These are phyloP conservation scores for Alternaria brassicae DNA, from an alignment of 2,329 filamentous ascomycete genomes.

Conservation along the genomic window DNA sequence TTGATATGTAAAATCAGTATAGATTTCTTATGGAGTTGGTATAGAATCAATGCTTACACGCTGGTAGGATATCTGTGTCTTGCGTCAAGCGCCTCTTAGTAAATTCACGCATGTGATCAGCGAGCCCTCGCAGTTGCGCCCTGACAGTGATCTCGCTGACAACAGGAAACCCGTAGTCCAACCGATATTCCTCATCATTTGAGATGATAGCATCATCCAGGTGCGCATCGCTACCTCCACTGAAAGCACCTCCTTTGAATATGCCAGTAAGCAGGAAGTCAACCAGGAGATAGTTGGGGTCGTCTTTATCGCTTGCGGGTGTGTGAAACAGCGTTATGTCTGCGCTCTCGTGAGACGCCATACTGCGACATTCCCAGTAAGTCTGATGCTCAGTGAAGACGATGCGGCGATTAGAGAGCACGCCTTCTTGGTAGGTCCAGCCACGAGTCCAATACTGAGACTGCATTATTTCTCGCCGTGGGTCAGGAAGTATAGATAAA, in stretches of 20 bases:
- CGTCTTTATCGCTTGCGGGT: background rate
- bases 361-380: slow-evolving; percentile 17
- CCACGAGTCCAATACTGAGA: slow-evolving; percentile 12
- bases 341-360: slow-evolving; percentile 13
- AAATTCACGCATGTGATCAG: slow-evolving; percentile 22
- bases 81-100: slow-evolving; percentile 8
- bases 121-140: slow-evolving; percentile 12
- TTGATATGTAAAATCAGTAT: background rate
- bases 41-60: background rate
- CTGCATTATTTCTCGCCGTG: slow-evolving; percentile 5
- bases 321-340: slow-evolving; percentile 3
- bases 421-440: slow-evolving; percentile 24
- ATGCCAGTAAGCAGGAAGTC: slow-evolving; percentile 22
- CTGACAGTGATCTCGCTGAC: slow-evolving; percentile 2
- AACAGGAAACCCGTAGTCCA: slow-evolving; percentile 20
- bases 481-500: slow-evolving; percentile 14
- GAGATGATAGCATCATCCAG: slow-evolving; percentile 9
- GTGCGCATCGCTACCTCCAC: slow-evolving; percentile 7
- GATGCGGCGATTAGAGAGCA: slow-evolving; percentile 16
- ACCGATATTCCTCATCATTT: slow-evolving; percentile 9
- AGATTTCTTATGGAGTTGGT: background rate
- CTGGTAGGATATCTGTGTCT: slow-evolving; percentile 10
- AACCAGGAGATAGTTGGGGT: background rate
- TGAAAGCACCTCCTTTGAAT: slow-evolving; percentile 17
- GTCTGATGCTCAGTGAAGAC: slow-evolving; percentile 20